Percentiles rank a stretch among this genome's conserved stretches.
Conservation (phyloP, 768 basidiomycete species). For the Hericium coralloides region DNA sequence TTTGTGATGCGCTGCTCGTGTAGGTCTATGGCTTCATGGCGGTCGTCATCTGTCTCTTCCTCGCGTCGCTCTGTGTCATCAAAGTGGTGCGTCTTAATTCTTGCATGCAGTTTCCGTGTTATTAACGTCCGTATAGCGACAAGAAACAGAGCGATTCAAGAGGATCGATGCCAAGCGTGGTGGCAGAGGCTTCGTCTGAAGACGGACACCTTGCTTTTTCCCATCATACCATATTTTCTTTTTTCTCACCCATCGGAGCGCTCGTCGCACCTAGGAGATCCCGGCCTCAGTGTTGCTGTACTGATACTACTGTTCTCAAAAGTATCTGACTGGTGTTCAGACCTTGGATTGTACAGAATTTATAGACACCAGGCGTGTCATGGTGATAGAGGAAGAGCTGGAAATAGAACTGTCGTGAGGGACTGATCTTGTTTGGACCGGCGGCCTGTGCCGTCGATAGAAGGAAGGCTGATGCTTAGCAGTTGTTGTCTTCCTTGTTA, state of each 20-base stretch:
- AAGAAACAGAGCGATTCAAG: slow-evolving; percentile 77
- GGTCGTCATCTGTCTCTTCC: slow-evolving; percentile 61
- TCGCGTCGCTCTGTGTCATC: slow-evolving; percentile 81
- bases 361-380: too few relatives aligned
- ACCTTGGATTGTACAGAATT: too few relatives aligned
- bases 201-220: not conserved
- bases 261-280: too few relatives aligned
- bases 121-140: slow-evolving; percentile 37
- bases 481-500: too few relatives aligned
- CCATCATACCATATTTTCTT: not conserved
- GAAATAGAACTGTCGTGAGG: too few relatives aligned
- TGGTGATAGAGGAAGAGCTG: too few relatives aligned
- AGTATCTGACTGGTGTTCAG: too few relatives aligned
- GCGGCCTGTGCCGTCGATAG: too few relatives aligned
- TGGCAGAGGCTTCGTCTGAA: slow-evolving; percentile 76
- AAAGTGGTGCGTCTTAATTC: slow-evolving; percentile 53
- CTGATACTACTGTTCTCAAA: too few relatives aligned
- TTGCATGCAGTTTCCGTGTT: not conserved
- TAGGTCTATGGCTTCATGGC: slow-evolving; percentile 81
- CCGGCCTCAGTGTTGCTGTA: not conserved
- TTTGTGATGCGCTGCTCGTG: not conserved
- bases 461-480: too few relatives aligned
- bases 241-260: not conserved
- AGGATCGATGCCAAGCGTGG: slow-evolving; percentile 87
- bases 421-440: too few relatives aligned